Evolutionary conservation across 331 rosid species (phyloP).

Genomic region (Acacia pycnantha): DNA sequence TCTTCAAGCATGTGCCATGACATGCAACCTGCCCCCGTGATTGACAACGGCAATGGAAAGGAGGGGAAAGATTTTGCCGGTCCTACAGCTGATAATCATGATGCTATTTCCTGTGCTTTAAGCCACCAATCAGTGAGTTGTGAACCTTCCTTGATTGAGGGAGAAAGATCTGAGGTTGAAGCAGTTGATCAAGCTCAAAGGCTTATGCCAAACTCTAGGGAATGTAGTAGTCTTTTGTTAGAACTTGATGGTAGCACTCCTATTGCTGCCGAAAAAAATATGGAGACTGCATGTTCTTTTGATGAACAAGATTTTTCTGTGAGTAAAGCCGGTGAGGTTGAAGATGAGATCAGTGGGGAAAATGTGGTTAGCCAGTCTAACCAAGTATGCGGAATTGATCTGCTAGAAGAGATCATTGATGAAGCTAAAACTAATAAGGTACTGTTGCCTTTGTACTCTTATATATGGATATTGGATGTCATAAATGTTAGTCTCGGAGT

Average conservation of each 20-base stretch:
- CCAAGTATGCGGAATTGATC: conserved; percentile 47
- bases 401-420: conserved; percentile 74
- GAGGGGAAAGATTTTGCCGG: conserved; percentile 25
- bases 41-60: conserved; percentile 24
- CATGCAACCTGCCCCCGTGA: conserved; percentile 19
- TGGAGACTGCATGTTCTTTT: conserved; percentile 27
- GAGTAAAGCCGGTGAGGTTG: conserved; percentile 34
- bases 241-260: conserved; percentile 31
- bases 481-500: background rate
- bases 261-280: conserved; percentile 17
- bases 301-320: conserved; percentile 27
- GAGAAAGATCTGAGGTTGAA: conserved; percentile 32
- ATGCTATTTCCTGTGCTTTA: conserved; percentile 9
- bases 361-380: conserved; percentile 33
- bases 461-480: background rate
- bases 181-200: conserved; percentile 15
- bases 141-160: conserved; percentile 23
- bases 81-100: conserved; percentile 20
- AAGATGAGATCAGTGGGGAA: conserved; percentile 33
- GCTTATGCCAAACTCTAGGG: conserved; percentile 20
- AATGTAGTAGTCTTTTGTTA: conserved; percentile 19
- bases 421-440: conserved; percentile 90
- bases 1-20: conserved; percentile 28
- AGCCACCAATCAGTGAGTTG: conserved; percentile 18
- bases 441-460: conserved; percentile 27